phyloP scores from a whole-genome alignment of 2,329 filamentous ascomycete genomes.

The Stagonosporopsis rhizophila region DNA sequence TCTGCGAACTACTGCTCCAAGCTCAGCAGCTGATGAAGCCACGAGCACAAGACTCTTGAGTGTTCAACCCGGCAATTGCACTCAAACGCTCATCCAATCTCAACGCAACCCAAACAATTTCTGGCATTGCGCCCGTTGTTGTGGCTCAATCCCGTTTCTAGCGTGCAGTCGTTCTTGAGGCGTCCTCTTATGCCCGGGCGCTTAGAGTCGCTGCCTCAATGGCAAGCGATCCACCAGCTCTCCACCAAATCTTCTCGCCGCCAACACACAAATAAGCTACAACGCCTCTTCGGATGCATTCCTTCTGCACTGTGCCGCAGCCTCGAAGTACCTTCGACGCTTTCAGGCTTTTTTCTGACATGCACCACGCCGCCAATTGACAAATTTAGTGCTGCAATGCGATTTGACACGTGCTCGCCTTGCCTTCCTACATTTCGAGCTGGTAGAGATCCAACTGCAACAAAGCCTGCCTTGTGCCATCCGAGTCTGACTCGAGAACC shows the following conservation, averaged over 20 bases:
- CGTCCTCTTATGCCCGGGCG: constrained; percentile 5
- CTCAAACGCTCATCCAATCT: neutral
- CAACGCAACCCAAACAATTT: neutral
- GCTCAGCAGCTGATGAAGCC: constrained; percentile 13
- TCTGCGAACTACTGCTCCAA: constrained; percentile 18
- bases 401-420: neutral
- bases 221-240: constrained; percentile 6
- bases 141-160: constrained; percentile 6
- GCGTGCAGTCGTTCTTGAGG: neutral
- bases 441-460: too few species aligned
- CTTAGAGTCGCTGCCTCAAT: constrained; percentile 14
- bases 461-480: neutral
- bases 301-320: constrained; percentile 11
- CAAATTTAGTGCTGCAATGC: neutral
- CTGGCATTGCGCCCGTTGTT: constrained; percentile 1
- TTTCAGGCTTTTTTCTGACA: neutral
- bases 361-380: neutral
- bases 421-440: neutral
- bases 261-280: constrained; percentile 3
- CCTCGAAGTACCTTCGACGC: neutral
- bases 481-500: too few species aligned
- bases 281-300: constrained; percentile 1
- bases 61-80: neutral
- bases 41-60: neutral
- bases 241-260: constrained; percentile 16